Evolutionary conservation across 2,329 filamentous ascomycete genomes (phyloP).

Genomic region (Trichophyton verrucosum): DNA sequence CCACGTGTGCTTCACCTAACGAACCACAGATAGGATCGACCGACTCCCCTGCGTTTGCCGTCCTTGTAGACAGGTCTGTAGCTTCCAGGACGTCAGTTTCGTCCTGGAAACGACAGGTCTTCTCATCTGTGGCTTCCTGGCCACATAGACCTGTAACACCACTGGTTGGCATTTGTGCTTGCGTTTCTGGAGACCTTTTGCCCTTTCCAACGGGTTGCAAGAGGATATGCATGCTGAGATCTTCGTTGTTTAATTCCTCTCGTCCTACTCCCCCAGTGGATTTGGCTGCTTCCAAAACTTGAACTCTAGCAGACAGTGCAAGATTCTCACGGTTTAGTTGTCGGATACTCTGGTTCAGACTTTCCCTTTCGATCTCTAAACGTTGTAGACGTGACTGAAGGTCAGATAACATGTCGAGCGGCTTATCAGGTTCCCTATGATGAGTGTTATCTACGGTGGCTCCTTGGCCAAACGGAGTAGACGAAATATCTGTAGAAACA

Average conservation of each 20-base stretch:
- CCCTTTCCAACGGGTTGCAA: neutral
- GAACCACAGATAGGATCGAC: constrained; percentile 16
- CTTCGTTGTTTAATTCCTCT: constrained; percentile 5
- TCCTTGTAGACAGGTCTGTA: neutral
- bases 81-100: neutral
- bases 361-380: neutral
- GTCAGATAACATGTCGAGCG: neutral
- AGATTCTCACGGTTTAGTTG: neutral
- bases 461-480: neutral
- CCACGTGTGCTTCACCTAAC: constrained; percentile 12
- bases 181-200: constrained; percentile 1
- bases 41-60: constrained; percentile 16
- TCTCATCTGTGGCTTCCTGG: constrained; percentile 5
- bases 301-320: neutral
- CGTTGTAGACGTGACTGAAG: neutral
- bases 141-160: neutral
- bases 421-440: neutral
- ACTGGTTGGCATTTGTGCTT: neutral
- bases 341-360: neutral
- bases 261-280: neutral
- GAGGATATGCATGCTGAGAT: constrained; percentile 11
- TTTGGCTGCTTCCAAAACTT: neutral
- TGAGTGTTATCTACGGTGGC: neutral
- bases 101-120: constrained; percentile 18
- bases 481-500: neutral